Evolutionary conservation across 768 basidiomycete species (phyloP).

Genomic region (Termitomyces sp.): DNA sequence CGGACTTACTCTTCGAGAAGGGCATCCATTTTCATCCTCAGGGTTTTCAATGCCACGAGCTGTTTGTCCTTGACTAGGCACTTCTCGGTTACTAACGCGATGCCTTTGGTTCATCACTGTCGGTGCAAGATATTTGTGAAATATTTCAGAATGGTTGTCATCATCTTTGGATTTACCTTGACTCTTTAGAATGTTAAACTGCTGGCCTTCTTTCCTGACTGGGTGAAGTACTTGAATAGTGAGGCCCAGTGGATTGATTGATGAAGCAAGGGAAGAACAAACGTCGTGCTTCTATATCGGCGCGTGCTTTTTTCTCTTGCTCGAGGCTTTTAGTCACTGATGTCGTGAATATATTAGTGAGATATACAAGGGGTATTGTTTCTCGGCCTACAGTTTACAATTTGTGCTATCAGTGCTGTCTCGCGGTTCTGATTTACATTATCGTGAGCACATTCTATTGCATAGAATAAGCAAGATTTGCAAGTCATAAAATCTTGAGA

Average conservation of each 20-base stretch:
- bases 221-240: background rate
- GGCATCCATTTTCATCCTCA: background rate
- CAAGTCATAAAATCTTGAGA: background rate
- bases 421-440: background rate
- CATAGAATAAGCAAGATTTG: background rate
- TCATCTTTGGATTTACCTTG: background rate
- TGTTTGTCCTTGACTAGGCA: background rate
- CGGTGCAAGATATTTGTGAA: background rate
- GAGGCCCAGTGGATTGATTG: background rate
- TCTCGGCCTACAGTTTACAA: background rate
- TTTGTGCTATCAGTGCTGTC: background rate
- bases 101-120: background rate
- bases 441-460: background rate
- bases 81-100: background rate
- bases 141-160: background rate
- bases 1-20: background rate
- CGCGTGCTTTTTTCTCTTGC: background rate
- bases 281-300: background rate
- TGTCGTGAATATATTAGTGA: background rate
- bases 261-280: background rate
- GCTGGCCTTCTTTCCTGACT: background rate
- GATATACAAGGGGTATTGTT: background rate
- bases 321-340: background rate
- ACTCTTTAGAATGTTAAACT: background rate
- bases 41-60: background rate